phyloP scores from a whole-genome alignment of 805 yeast genomes.

The Starmera pachycereana region DNA sequence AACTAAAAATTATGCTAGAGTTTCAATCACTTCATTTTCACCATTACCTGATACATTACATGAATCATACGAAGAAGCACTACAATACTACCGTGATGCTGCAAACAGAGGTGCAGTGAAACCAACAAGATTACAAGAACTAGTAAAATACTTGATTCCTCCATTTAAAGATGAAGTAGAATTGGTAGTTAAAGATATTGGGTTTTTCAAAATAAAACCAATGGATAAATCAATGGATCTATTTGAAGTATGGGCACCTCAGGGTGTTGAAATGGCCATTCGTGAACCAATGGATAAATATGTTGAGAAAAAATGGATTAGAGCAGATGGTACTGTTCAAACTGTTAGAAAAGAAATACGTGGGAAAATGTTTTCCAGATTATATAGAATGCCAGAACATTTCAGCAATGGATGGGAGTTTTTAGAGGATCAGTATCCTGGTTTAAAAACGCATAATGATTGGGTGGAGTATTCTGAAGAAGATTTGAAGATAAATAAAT shows the following conservation, averaged over 20 bases:
- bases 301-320: slow-evolving; percentile 7
- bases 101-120: slow-evolving; percentile 9
- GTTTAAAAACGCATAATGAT: slow-evolving; percentile 2
- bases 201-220: slow-evolving; percentile 49
- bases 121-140: slow-evolving; percentile 19
- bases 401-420: slow-evolving; percentile 22
- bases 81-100: too few relatives aligned
- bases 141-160: slow-evolving; percentile 45
- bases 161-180: slow-evolving; percentile 65
- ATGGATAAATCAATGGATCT: slow-evolving; percentile 36
- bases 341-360: slow-evolving; percentile 7
- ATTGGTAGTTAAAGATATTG: slow-evolving; percentile 53
- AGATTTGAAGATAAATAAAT: slow-evolving; percentile 14
- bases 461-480: slow-evolving; percentile 12
- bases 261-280: slow-evolving; percentile 41
- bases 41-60: slow-evolving; percentile 8
- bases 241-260: slow-evolving; percentile 44
- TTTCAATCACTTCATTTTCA: slow-evolving; percentile 36
- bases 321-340: background rate
- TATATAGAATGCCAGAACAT: slow-evolving; percentile 15
- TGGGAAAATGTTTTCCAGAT: slow-evolving; percentile 14
- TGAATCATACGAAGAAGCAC: too few relatives aligned
- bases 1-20: slow-evolving; percentile 41
- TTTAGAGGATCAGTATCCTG: slow-evolving; percentile 13
- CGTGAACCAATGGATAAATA: slow-evolving; percentile 42